Conservation (phyloP, 78 protist genomes). For the Guillardia theta region DNA sequence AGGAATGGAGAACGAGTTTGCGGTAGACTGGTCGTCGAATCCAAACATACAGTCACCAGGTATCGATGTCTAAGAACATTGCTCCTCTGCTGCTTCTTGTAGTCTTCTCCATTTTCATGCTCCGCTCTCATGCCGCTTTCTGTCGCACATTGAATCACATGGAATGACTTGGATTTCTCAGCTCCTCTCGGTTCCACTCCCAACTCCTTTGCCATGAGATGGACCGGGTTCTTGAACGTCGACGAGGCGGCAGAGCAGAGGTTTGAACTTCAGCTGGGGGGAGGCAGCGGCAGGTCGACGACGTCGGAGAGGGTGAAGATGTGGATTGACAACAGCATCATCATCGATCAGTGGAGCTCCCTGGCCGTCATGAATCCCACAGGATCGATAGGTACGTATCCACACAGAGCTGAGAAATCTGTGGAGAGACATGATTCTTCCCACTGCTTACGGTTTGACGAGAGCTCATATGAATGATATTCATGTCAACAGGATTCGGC, state of each 20-base stretch:
- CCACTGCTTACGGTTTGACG: no score
- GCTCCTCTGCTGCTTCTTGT: background rate
- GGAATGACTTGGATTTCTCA: background rate
- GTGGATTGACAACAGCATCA: constrained; percentile 32
- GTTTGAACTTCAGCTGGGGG: background rate
- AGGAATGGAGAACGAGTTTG: background rate
- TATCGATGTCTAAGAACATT: no score
- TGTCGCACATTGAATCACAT: no score
- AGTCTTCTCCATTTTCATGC: no score
- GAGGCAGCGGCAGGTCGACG: background rate
- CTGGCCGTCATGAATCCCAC: background rate
- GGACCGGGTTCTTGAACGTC: constrained; percentile 7
- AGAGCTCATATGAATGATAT: no score
- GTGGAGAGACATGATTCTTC: no score
- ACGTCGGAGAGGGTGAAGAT: background rate
- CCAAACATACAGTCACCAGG: no score
- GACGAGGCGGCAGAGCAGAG: background rate
- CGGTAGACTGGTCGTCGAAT: background rate
- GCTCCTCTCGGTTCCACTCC: background rate
- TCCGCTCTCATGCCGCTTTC: no score
- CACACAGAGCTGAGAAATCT: no score
- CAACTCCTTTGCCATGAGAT: background rate
- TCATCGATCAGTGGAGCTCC: background rate
- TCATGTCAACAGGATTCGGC: background rate
- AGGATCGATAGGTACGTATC: background rate